phyloP scores from a whole-genome alignment of 139 green algal genomes.

The Auxenochlorella protothecoides region DNA sequence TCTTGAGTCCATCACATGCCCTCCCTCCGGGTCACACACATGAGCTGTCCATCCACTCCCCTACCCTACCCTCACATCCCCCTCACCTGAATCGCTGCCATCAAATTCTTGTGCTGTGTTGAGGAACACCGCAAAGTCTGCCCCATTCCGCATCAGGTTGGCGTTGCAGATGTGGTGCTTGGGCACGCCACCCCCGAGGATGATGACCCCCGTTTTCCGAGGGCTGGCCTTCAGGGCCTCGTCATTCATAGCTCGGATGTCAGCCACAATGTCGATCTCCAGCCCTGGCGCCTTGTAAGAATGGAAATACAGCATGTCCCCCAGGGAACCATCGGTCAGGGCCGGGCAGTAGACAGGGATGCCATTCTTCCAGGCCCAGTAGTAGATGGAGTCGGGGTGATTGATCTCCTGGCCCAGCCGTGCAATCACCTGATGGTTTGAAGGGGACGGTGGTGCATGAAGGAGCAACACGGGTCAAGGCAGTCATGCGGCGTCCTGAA shows the following conservation, averaged over 20 bases:
- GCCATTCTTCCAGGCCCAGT: slow-evolving; percentile 81
- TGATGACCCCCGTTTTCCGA: slow-evolving; percentile 80
- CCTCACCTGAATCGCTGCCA: slow-evolving; percentile 69
- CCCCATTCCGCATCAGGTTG: slow-evolving; percentile 97
- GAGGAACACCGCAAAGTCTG: slow-evolving; percentile 86
- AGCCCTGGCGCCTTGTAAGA: slow-evolving; percentile 72
- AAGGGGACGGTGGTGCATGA: not conserved
- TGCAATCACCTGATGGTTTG: slow-evolving; percentile 41
- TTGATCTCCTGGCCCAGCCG: slow-evolving; percentile 85
- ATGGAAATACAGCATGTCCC: slow-evolving; percentile 99
- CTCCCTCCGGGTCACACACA: too few species aligned
- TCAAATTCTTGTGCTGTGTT: slow-evolving; percentile 96
- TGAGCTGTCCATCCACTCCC: too few species aligned
- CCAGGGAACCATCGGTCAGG: slow-evolving; percentile 78
- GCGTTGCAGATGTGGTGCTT: slow-evolving; percentile 99
- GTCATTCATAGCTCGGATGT: slow-evolving; percentile 80
- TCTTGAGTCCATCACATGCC: too few species aligned
- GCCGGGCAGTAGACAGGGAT: slow-evolving; percentile 95
- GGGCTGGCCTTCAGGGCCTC: slow-evolving; percentile 72
- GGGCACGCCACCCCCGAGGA: slow-evolving; percentile 82
- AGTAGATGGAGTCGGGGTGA: slow-evolving; percentile 76
- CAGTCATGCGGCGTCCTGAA: not conserved
- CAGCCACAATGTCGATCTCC: slow-evolving; percentile 58
- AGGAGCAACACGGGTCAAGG: not conserved
- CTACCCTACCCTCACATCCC: too few species aligned